phyloP scores from a whole-genome alignment of 805 yeast genomes.

The Lipomyces mesembrius region DNA sequence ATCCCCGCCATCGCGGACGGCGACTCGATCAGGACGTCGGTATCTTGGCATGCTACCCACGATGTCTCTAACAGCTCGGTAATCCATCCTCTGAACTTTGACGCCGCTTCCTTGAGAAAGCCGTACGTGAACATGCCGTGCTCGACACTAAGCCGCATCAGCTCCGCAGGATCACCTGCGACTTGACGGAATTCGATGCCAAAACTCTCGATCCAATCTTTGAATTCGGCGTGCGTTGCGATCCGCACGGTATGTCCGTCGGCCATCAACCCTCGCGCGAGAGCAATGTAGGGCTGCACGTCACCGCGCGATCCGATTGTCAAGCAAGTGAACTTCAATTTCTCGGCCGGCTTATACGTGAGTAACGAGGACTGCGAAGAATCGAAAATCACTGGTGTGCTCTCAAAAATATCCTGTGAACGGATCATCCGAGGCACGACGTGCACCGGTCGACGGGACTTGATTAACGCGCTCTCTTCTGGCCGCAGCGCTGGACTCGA shows the following conservation, averaged over 20 bases:
- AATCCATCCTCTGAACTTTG: constrained; percentile 83
- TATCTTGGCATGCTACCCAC: constrained; percentile 84
- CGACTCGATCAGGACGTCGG: constrained; percentile 88
- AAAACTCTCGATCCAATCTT: constrained; percentile 69
- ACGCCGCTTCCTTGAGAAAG: constrained; percentile 79
- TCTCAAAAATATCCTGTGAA: constrained; percentile 4
- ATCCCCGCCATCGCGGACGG: constrained; percentile 96
- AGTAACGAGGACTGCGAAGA: constrained; percentile 46
- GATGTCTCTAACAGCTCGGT: constrained; percentile 68
- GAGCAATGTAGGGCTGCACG: constrained; percentile 92
- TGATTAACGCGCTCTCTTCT: constrained; percentile 15
- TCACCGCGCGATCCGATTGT: constrained; percentile 97
- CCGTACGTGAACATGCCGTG: constrained; percentile 87
- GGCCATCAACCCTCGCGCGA: constrained; percentile 73
- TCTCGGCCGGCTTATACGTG: constrained; percentile 53
- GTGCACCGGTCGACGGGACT: constrained; percentile 1
- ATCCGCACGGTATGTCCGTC: constrained; percentile 88
- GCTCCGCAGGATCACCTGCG: constrained; percentile 91
- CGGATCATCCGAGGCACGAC: constrained; percentile 5
- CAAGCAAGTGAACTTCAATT: constrained; percentile 65
- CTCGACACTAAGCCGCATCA: constrained; percentile 89
- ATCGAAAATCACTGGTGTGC: constrained; percentile 29
- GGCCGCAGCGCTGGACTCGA: constrained; percentile 4
- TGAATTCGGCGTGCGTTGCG: constrained; percentile 84
- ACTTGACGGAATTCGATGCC: constrained; percentile 71